Evolutionary conservation across 1,284 basidiomycete genomes (phyloP), one percentile per base, ranked within the genome.

Genomic region (Earliella scabrosa): DNA sequence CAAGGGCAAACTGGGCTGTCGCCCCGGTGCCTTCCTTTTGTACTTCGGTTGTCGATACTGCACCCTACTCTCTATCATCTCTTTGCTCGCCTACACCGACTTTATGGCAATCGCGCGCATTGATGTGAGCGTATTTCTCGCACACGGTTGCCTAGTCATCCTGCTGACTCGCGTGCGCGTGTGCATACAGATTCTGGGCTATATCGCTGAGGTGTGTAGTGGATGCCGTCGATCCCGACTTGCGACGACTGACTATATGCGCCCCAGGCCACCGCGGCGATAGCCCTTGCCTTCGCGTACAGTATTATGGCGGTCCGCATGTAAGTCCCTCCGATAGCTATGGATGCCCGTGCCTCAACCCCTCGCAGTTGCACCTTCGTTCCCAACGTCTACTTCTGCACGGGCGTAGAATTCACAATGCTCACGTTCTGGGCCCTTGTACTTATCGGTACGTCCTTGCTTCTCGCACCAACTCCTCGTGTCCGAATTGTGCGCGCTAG

Each of bases 31-130:
- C 8, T 56, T 62, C 49, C 11, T 46, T 9, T 13, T 57, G 21
- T 62, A 62, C 36, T 54, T 50, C 21, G 48, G 41, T 18, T 54
- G 54, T 32, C 56, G 60, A n/a, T 62, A 59, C 46, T 8, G 56
- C 24, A 44, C 54, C 27, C 14, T 56, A 13, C 21, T 52, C 7
- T 54, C 60, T n/a, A 47, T 57, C 24, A 3, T 56, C 34, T 32
- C 38, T 1, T 43, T 47, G 4, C 34, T 62, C 18, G 35, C 50
- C 29, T 57, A 50, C 40, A 38, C 51, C 14, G 51, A 58, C 35
- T n/a, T 56, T 4, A 51, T 44, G 8, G 21, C 31, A 4, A 24
- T 41, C 0, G 29, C 24, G 4, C 23, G 24, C 2, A 5, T 61
- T 2, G 16, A 47, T 5, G 59, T 61, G 27, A 43, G 59, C 50